These are phyloP conservation scores for Neonectria magnoliae DNA, from an alignment of 2,329 filamentous ascomycete genomes.

Conservation along the genomic window DNA sequence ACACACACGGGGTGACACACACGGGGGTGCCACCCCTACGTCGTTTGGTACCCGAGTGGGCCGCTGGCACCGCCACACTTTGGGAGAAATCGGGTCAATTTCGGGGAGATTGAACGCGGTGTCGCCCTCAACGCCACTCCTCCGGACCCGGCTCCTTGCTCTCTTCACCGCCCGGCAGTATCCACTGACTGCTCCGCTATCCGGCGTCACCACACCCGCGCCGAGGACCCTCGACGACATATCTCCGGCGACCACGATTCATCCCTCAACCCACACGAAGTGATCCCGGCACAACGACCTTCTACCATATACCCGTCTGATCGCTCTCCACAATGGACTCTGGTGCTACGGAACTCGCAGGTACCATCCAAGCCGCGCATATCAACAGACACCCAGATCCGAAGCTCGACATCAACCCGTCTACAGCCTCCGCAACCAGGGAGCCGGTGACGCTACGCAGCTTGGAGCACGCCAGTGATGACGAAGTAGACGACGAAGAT, in stretches of 20 bases:
- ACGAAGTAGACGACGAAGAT: constrained; percentile 56
- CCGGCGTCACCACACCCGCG: constrained; percentile 33
- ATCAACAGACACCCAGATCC: constrained; percentile 79
- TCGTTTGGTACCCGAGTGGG: constrained; percentile 30
- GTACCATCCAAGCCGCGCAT: constrained; percentile 82
- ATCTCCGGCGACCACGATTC: neutral
- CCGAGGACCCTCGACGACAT: constrained; percentile 7
- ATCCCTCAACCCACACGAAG: too few relatives aligned
- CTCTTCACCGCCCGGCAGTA: constrained; percentile 47
- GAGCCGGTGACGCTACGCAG: constrained; percentile 42
- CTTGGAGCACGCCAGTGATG: constrained; percentile 34
- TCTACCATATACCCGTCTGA: neutral
- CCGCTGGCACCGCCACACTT: constrained; percentile 27
- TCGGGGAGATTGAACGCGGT: constrained; percentile 13
- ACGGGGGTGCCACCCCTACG: neutral
- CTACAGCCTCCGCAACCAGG: constrained; percentile 74
- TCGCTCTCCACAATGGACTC: constrained; percentile 57
- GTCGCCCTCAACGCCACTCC: neutral
- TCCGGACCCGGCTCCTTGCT: too few relatives aligned
- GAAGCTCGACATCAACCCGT: constrained; percentile 80
- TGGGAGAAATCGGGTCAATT: constrained; percentile 18
- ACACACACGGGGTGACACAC: constrained; percentile 22
- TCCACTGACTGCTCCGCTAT: constrained; percentile 24
- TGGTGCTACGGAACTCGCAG: constrained; percentile 75
- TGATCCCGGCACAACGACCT: too few relatives aligned